A percentile compares a stretch with the other conserved stretches of the same genome.
Conservation (phyloP, 768 basidiomycete species). For the Rhodotorula graminis region DNA sequence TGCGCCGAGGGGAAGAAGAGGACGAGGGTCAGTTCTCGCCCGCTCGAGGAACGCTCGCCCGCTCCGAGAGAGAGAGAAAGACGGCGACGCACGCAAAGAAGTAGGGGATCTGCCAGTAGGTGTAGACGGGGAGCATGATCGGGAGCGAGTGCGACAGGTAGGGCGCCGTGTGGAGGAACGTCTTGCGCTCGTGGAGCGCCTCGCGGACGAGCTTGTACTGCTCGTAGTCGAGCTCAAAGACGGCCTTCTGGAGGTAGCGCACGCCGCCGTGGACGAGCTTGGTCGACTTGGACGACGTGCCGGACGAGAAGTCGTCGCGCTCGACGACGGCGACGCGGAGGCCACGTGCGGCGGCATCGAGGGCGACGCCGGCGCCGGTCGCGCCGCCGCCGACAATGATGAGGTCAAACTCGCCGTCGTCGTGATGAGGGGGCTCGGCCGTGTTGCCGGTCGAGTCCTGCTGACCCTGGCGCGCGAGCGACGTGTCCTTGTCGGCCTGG, state of each 20-base stretch:
- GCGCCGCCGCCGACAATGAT: conserved; percentile 90
- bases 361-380: conserved; percentile 90
- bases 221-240: conserved; percentile 91
- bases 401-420: conserved; percentile 57
- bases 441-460: conserved; percentile 3
- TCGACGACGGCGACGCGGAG: conserved; percentile 91
- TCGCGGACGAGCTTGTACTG: conserved; percentile 95
- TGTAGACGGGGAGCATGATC: conserved; percentile 96
- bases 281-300: conserved; percentile 93
- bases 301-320: conserved; percentile 82
- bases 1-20: background rate
- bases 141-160: conserved; percentile 89
- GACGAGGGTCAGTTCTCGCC: background rate
- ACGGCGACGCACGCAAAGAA: conserved; percentile 56
- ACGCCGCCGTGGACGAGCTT: conserved; percentile 98
- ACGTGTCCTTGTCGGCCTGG: background rate
- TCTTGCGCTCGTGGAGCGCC: conserved; percentile 82
- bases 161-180: conserved; percentile 92
- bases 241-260: conserved; percentile 92
- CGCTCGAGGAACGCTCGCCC: background rate
- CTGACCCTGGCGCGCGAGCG: background rate
- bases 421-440: background rate
- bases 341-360: conserved; percentile 88
- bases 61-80: background rate
- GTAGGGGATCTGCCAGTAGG: conserved; percentile 94